Base-by-base conservation (phyloP, 1,139 yeast species). In the Pichia cactophila region DNA sequence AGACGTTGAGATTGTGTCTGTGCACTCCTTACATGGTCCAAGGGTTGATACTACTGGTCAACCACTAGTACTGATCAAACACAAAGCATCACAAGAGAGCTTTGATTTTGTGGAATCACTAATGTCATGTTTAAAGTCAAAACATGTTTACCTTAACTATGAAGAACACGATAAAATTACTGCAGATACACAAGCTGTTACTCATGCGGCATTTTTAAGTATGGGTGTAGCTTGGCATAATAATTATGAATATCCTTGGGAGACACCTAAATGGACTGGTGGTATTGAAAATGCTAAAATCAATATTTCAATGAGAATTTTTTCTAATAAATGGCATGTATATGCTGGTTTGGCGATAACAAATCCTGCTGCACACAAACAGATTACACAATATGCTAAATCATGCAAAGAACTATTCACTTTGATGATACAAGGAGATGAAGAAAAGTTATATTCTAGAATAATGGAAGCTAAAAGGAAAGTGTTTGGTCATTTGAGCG, bases 221-320 rank as follows among this genome's bases (percentile, higher is more conserved):
- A 92, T 92, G 98, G 98, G 98, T 2, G 81, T 83, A 10, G 98
- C 98, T 2, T 92, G 98, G 98, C 84, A 78, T 58, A 79, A 83
- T 44, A 73, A 77, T 54, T 77, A 83, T 61, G 85, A 86, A 62
- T 92, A 89, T 63, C 98, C 98, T 0, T 92, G 98, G 98, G 86
- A 83, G 56, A 81, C 86, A 5, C 80, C 86, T 2, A 74, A 81
- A 59, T 89, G 96, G 94, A 71, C 81, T 37, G 97, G 98, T 11
- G 97, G 98, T 3, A 73, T 92, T 45, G 98, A 92, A 65, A 92
- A 92, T 65, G 97, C 96, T 33, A 92, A 92, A 61, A 86, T 90
- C 64, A 92, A 92, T 65, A 89, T 92, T 46, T 86, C 97, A 0
- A 70, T 92, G 62, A 74, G 98, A 56, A 92, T 92, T 43, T 92